Base-by-base conservation (phyloP, 164 flowering plant genomes). In the Protea cynaroides region DNA sequence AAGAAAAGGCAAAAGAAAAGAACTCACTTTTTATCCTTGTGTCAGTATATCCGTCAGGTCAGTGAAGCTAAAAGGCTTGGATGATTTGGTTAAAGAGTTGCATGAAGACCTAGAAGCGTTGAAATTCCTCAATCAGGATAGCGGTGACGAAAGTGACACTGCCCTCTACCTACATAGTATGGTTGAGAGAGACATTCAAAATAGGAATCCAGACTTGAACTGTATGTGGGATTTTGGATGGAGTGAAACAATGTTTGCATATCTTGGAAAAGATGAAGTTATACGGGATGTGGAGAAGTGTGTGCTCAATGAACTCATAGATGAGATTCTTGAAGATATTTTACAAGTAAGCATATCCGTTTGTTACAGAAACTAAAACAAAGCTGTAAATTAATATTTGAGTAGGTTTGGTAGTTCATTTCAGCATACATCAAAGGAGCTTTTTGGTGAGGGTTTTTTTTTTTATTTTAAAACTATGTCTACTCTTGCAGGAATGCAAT, bases 151-250 rank as follows among this genome's bases (percentile, higher is more conserved):
- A 53, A 52, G 59, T 23, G 79, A 79, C 18, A 64, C 60, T 37
- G 85, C 82, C 25, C 77, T 71, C 36, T 63, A 67, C 76, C 63
- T 88, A 66, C 79, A 81, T 4, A 75, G 64, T 59, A 79, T 87
- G 83, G 84, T 90, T 8, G 78, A 86, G 46, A 73, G 60, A 47
- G 98, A 93, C 56, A 70, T 90, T 17, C 44, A 79, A 24, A 43
- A 70, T 55, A 73, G 29, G 51, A 72, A 84, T 21, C 76, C 88
- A 9, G 88, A 82, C 66, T 59, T 81, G 46, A 90, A 84, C 72
- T 71, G 83, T 57, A 84, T 90, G 93, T 93, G 98, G 98, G 96
- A 88, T 75, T 77, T 74, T 50, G 90, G 86, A 19, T 93, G 97
- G 98, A 72, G 70, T 46, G 74, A 62, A 47, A 57, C 18, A 24